Evolutionary conservation across 352 stramenopile species (phyloP).

Genomic region (Globisporangium middletonii): DNA sequence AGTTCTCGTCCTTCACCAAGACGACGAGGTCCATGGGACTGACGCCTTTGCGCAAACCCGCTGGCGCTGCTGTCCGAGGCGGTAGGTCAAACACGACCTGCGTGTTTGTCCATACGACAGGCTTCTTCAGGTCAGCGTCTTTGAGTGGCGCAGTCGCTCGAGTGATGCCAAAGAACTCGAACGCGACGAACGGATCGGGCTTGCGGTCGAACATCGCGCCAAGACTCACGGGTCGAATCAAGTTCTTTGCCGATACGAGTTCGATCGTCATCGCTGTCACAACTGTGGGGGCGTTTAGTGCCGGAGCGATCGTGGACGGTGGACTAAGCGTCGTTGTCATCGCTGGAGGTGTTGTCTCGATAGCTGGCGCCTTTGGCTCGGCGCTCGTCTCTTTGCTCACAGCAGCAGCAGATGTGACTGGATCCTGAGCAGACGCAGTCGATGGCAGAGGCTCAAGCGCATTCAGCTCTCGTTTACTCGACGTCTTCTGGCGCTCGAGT

Average conservation of each 20-base stretch:
- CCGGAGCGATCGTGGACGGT: neutral
- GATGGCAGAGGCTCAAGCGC: neutral
- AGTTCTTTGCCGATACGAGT: slow-evolving; percentile 19
- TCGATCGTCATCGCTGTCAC: slow-evolving; percentile 23
- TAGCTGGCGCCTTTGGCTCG: neutral
- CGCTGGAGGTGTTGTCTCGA: neutral
- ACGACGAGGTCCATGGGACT: slow-evolving; percentile 19
- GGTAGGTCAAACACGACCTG: slow-evolving; percentile 23
- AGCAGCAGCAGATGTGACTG: neutral
- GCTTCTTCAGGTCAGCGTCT: slow-evolving; percentile 34
- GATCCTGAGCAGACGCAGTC: neutral
- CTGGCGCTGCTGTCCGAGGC: neutral
- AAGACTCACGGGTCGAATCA: slow-evolving; percentile 26
- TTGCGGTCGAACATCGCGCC: slow-evolving; percentile 31
- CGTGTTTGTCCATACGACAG: slow-evolving; percentile 17
- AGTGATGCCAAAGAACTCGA: slow-evolving; percentile 23
- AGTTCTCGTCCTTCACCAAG: slow-evolving; percentile 35
- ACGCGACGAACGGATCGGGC: slow-evolving; percentile 27
- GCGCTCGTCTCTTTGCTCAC: neutral
- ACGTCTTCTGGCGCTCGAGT: neutral
- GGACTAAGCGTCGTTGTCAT: neutral
- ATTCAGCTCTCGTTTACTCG: neutral
- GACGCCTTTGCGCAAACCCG: slow-evolving; percentile 13
- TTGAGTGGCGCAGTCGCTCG: slow-evolving; percentile 21
- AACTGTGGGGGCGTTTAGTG: neutral